Evolutionary conservation across 768 basidiomycete genomes (phyloP).

Genomic region (Dendrothele bispora): DNA sequence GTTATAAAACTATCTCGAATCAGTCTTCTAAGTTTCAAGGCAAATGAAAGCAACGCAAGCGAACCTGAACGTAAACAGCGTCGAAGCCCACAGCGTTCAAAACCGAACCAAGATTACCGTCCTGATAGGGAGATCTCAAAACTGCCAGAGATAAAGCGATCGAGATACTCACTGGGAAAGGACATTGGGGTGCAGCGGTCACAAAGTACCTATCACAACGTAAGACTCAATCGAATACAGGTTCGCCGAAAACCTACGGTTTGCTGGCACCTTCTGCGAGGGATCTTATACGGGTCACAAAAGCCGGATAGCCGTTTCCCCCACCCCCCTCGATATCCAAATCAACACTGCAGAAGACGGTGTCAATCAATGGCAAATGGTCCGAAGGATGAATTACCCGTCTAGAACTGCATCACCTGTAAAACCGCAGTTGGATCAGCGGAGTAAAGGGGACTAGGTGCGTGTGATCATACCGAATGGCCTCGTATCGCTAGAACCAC

Average conservation of each 20-base stretch:
- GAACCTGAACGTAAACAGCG: slow-evolving; percentile 71
- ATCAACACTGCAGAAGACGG: slow-evolving; percentile 40
- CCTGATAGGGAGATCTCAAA: no score
- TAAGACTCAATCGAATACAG: background rate
- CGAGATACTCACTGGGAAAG: slow-evolving; percentile 39
- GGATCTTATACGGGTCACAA: slow-evolving; percentile 46
- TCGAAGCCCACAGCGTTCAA: slow-evolving; percentile 63
- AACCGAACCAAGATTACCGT: slow-evolving; percentile 51
- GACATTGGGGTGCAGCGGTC: slow-evolving; percentile 47
- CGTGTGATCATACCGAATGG: no score
- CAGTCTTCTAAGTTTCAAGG: background rate
- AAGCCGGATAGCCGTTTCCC: slow-evolving; percentile 42
- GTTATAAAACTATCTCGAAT: slow-evolving; percentile 39
- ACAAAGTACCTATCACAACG: slow-evolving; percentile 45
- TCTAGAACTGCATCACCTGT: slow-evolving; percentile 52
- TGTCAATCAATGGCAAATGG: background rate
- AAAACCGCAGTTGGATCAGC: no score
- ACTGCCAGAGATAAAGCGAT: background rate
- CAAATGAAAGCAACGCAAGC: slow-evolving; percentile 29
- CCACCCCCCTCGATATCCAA: slow-evolving; percentile 65
- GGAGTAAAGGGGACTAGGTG: background rate
- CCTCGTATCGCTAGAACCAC: slow-evolving; percentile 53
- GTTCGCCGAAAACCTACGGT: slow-evolving; percentile 28
- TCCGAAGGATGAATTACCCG: slow-evolving; percentile 36
- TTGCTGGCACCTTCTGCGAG: slow-evolving; percentile 48